phyloP scores from a whole-genome alignment of 2,329 filamentous ascomycete genomes.

The Pseudogymnoascus sp. region DNA sequence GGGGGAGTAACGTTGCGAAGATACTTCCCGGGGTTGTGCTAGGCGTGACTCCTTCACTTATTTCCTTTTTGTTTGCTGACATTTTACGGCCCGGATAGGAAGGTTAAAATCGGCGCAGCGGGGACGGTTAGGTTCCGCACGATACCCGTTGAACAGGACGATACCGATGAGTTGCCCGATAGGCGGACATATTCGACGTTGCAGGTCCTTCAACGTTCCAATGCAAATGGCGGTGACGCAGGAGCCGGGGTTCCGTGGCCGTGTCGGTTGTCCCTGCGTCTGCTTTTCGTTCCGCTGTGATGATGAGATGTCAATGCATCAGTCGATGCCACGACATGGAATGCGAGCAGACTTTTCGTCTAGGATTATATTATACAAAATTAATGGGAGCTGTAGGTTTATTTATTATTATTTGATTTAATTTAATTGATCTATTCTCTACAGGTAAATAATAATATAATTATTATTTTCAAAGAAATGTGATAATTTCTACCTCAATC shows the following conservation, averaged over 20 bases:
- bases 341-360: background rate
- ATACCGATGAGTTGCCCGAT: background rate
- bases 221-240: background rate
- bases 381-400: background rate
- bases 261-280: background rate
- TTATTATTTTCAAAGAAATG: background rate
- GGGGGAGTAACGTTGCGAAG: background rate
- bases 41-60: background rate
- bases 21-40: background rate
- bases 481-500: background rate
- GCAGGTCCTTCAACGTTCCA: background rate
- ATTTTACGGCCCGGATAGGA: background rate
- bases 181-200: background rate
- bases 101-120: background rate
- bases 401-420: background rate
- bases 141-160: background rate
- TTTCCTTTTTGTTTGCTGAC: background rate
- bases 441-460: background rate
- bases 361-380: background rate
- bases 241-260: background rate
- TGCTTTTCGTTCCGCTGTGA: background rate
- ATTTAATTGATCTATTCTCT: background rate
- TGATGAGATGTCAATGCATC: background rate
- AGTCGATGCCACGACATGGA: background rate
- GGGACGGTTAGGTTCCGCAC: background rate